Conservation (phyloP, 768 basidiomycete genomes). For the Clitopilus hobsonii region DNA sequence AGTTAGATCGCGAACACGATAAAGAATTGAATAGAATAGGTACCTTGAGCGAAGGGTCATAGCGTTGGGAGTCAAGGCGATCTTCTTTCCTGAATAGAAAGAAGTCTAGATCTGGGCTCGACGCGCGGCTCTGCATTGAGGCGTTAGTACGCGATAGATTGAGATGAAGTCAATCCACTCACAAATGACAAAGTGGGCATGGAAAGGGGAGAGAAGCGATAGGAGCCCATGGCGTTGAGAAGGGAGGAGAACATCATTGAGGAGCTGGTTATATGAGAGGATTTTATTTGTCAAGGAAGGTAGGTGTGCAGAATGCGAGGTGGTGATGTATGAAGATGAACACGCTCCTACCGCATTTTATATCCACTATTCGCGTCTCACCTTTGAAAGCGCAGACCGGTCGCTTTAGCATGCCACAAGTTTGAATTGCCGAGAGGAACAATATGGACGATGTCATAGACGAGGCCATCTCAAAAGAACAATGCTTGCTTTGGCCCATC, state of each 20-base stretch:
- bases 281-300: constrained; percentile 4
- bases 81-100: neutral
- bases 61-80: neutral
- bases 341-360: neutral
- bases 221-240: constrained; percentile 19
- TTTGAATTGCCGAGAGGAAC: neutral
- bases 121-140: neutral
- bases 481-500: neutral
- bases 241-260: constrained; percentile 4
- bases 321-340: constrained; percentile 1
- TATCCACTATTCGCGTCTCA: neutral
- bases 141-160: too few relatives aligned
- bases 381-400: neutral
- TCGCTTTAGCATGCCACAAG: neutral
- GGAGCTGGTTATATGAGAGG: constrained; percentile 4
- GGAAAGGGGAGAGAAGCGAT: constrained; percentile 16
- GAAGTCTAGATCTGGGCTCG: neutral
- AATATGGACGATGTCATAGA: neutral
- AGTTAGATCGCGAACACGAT: neutral
- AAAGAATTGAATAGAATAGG: neutral
- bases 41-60: neutral
- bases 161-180: neutral
- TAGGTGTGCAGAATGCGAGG: constrained; percentile 3
- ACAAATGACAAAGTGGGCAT: neutral
- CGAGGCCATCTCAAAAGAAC: too few relatives aligned